A percentile compares a stretch with the other conserved stretches of the same genome.
Conservation (phyloP, 345 rosid genomes). For the Aquilaria yunnanensis region DNA sequence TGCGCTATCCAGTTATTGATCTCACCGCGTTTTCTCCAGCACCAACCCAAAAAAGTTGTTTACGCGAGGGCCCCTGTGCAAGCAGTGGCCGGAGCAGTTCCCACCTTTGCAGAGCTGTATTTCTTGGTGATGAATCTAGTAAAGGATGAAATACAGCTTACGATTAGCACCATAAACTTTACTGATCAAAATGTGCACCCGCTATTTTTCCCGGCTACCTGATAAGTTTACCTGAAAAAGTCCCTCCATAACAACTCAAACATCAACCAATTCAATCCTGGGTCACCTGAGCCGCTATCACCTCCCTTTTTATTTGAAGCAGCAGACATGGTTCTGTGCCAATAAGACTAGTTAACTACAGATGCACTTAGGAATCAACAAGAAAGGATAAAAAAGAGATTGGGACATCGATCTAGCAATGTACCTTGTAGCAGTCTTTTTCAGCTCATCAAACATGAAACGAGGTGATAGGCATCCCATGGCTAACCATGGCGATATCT, state of each 20-base stretch:
- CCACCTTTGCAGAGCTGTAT: constrained; percentile 56
- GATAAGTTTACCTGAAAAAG: constrained; percentile 71
- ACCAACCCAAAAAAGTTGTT: constrained; percentile 5
- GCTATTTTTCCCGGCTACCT: not conserved
- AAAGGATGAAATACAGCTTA: not conserved
- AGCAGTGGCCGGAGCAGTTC: constrained; percentile 67
- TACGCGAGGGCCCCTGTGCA: constrained; percentile 64
- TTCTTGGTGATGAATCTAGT: constrained; percentile 85
- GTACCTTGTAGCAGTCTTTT: constrained; percentile 66
- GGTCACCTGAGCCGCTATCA: constrained; percentile 35
- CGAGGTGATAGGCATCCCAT: constrained; percentile 94
- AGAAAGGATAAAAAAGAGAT: not conserved
- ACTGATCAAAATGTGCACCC: not conserved
- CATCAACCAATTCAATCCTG: constrained; percentile 76
- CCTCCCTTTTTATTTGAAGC: constrained; percentile 23
- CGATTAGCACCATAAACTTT: not conserved
- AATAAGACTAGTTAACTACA: constrained; percentile 9
- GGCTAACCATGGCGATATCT: constrained; percentile 93
- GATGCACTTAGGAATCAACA: not conserved
- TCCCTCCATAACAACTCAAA: constrained; percentile 94
- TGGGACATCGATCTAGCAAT: not conserved
- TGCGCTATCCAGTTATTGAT: too few species aligned
- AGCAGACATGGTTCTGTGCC: constrained; percentile 27
- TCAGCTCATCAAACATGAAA: constrained; percentile 86
- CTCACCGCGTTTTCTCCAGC: not conserved